These are phyloP conservation scores for Ogataea degrootiae DNA, from an alignment of 805 yeast species.

Conservation along the genomic window DNA sequence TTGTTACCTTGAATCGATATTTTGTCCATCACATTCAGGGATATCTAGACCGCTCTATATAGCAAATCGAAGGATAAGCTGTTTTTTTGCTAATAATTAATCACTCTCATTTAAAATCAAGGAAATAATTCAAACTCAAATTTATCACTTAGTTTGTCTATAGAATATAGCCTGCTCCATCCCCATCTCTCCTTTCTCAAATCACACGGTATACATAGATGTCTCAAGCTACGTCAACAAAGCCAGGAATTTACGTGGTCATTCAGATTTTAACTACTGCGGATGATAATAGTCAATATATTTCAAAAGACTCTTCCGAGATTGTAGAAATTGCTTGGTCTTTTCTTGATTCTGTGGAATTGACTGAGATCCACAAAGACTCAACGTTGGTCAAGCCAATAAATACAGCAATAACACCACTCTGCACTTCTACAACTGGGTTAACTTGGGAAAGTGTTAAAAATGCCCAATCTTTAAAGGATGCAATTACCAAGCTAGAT, in stretches of 20 bases:
- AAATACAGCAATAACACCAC: constrained; percentile 61
- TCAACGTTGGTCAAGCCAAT: constrained; percentile 53
- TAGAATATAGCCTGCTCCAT: no score
- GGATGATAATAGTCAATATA: constrained; percentile 55
- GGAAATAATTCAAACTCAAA: no score
- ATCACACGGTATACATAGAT: neutral
- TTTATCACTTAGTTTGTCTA: no score
- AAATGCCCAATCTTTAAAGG: constrained; percentile 54
- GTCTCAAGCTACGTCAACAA: neutral
- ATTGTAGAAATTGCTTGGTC: constrained; percentile 66
- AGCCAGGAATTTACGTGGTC: constrained; percentile 42
- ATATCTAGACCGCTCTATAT: no score
- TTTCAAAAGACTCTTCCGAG: constrained; percentile 64
- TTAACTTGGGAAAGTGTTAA: constrained; percentile 60
- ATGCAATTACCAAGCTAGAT: constrained; percentile 57
- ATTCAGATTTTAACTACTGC: constrained; percentile 61
- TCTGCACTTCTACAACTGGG: constrained; percentile 46
- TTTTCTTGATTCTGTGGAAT: constrained; percentile 48
- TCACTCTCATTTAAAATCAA: no score
- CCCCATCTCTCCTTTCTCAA: neutral
- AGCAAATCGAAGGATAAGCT: no score
- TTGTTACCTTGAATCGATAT: no score
- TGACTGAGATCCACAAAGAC: constrained; percentile 39
- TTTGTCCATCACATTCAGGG: no score
- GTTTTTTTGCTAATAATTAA: no score